These are phyloP conservation scores for Carex sylvatica DNA, from an alignment of 202 grass and related monocot species.

Conservation along the genomic window DNA sequence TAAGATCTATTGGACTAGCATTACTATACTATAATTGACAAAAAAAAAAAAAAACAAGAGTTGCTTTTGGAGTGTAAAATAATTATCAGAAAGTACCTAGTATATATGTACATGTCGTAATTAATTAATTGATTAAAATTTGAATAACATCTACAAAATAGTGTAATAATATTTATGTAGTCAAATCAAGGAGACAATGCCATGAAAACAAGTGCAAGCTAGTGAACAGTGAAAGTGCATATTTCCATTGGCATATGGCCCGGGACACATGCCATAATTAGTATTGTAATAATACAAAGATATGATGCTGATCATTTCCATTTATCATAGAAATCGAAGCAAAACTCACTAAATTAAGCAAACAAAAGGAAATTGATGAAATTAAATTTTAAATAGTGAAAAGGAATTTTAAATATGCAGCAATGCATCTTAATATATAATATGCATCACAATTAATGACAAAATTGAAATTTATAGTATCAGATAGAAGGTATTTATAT, in stretches of 20 bases:
- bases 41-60: background rate
- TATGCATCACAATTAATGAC: background rate
- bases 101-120: background rate
- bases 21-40: background rate
- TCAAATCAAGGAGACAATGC: slow-evolving; percentile 26
- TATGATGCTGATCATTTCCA: background rate
- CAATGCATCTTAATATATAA: background rate
- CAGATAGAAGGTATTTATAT: background rate
- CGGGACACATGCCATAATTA: slow-evolving; percentile 6
- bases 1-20: background rate
- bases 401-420: background rate
- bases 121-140: background rate
- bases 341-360: background rate
- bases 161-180: slow-evolving; percentile 4
- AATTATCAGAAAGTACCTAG: background rate
- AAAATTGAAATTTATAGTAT: background rate
- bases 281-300: slow-evolving; percentile 6
- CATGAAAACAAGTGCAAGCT: slow-evolving; percentile 25
- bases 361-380: background rate
- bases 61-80: background rate
- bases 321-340: background rate
- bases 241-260: slow-evolving; percentile 8
- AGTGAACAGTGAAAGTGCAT: slow-evolving; percentile 26
- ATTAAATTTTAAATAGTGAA: background rate
- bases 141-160: background rate